phyloP scores from a whole-genome alignment of 768 basidiomycete species.

The Trametes punicea region DNA sequence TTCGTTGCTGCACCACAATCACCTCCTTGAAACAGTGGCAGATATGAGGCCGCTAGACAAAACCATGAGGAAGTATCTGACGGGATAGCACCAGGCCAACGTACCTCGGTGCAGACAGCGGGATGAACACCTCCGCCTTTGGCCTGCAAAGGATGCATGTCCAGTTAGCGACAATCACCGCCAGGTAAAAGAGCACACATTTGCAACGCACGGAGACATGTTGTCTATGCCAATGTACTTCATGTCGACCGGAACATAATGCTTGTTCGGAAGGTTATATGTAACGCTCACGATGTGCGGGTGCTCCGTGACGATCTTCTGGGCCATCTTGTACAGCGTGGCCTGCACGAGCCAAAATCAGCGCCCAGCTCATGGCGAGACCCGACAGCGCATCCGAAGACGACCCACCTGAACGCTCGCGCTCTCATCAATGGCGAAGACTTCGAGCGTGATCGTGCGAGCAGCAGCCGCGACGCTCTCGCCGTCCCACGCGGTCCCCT shows the following conservation, averaged over 20 bases:
- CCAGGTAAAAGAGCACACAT: neutral
- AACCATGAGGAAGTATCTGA: neutral
- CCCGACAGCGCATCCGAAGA: neutral
- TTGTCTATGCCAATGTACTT: constrained; percentile 70
- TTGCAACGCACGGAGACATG: constrained; percentile 46
- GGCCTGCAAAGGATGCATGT: constrained; percentile 41
- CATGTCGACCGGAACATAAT: constrained; percentile 90
- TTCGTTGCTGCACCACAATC: neutral
- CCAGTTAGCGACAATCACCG: neutral
- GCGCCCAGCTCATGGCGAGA: too few relatives aligned
- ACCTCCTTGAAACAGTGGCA: constrained; percentile 44
- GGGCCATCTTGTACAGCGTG: constrained; percentile 86
- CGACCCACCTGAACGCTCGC: constrained; percentile 79
- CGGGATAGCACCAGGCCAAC: constrained; percentile 20
- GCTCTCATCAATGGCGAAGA: constrained; percentile 85
- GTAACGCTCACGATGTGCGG: constrained; percentile 52
- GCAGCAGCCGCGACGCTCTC: constrained; percentile 50
- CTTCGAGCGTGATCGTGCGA: constrained; percentile 64
- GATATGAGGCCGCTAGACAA: constrained; percentile 53
- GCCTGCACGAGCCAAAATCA: constrained; percentile 49
- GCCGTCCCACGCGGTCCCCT: constrained; percentile 59
- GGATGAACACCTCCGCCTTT: constrained; percentile 83
- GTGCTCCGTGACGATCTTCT: constrained; percentile 68
- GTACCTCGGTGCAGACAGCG: constrained; percentile 82
- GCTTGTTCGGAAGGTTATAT: constrained; percentile 89